These are phyloP conservation scores for Pythium dissimile DNA, from an alignment of 352 stramenopile species.

Conservation along the genomic window DNA sequence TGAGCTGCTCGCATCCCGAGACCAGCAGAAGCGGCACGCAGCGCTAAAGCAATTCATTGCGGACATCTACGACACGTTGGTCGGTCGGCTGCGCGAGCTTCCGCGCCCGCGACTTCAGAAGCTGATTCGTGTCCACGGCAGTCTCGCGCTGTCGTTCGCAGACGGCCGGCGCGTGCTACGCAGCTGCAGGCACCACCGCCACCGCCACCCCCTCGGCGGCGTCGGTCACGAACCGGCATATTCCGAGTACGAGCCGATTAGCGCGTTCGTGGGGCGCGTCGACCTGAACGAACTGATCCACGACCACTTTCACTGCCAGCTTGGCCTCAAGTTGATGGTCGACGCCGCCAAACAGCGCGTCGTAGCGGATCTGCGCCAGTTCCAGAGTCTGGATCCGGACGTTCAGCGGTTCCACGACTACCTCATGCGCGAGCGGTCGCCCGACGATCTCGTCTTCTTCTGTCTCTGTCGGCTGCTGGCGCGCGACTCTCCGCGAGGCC, in stretches of 20 bases:
- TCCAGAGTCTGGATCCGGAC: conserved; percentile 44
- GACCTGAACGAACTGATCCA: conserved; percentile 35
- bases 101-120: conserved; percentile 15
- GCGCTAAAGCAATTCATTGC: conserved; percentile 66
- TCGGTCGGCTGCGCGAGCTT: conserved; percentile 45
- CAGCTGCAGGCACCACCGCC: not conserved
- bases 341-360: conserved; percentile 39
- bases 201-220: conserved; percentile 2
- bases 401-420: conserved; percentile 61
- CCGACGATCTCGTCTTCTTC: conserved; percentile 62
- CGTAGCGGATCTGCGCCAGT: conserved; percentile 27
- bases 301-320: conserved; percentile 65
- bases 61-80: conserved; percentile 64
- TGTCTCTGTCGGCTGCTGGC: conserved; percentile 46
- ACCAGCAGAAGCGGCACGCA: conserved; percentile 45
- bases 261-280: conserved; percentile 25
- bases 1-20: conserved; percentile 31
- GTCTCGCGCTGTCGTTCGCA: conserved; percentile 42
- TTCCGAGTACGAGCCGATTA: conserved; percentile 10
- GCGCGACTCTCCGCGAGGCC: not conserved
- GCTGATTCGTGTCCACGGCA: conserved; percentile 32
- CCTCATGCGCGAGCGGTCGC: conserved; percentile 36
- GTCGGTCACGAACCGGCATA: too few relatives aligned
- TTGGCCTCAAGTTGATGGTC: conserved; percentile 52
- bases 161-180: conserved; percentile 32